phyloP scores from a whole-genome alignment of 1,284 basidiomycete species.

The Irpex rosettiformis region DNA sequence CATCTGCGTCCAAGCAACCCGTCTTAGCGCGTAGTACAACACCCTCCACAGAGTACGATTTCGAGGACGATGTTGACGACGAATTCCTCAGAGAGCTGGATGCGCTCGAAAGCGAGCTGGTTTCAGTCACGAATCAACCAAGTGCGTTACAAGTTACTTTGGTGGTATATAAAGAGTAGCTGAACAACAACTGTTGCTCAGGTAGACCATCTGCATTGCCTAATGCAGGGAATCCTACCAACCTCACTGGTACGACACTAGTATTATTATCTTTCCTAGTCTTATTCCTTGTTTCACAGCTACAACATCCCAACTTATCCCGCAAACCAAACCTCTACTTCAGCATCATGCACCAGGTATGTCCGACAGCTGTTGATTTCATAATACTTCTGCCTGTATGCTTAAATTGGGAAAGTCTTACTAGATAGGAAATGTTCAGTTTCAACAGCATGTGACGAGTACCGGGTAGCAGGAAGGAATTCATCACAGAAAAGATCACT shows the following conservation, averaged over 20 bases:
- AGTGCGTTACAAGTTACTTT: not conserved
- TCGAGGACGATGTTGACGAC: constrained; percentile 25
- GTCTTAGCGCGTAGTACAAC: not conserved
- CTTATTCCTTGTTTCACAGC: not conserved
- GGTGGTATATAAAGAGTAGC: too few species aligned
- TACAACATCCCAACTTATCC: not conserved
- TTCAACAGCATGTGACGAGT: not conserved
- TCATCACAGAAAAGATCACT: not conserved
- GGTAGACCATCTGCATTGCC: not conserved
- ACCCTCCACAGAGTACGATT: constrained; percentile 20
- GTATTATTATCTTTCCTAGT: not conserved
- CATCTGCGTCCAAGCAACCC: too few species aligned
- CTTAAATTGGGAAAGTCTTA: not conserved
- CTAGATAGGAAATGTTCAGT: too few species aligned
- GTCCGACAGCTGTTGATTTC: not conserved
- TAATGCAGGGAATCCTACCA: not conserved
- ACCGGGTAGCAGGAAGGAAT: not conserved
- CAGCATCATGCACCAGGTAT: not conserved
- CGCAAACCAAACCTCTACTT: not conserved
- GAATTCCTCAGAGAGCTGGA: constrained; percentile 20
- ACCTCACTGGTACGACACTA: not conserved
- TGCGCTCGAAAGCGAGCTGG: constrained; percentile 14
- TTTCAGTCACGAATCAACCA: not conserved
- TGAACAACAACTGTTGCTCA: not conserved
- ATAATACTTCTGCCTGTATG: not conserved